Evolutionary conservation across 257 asterid genomes (phyloP), one percentile per base, ranked within the genome.

Genomic region (Craterostigma plantagineum): DNA sequence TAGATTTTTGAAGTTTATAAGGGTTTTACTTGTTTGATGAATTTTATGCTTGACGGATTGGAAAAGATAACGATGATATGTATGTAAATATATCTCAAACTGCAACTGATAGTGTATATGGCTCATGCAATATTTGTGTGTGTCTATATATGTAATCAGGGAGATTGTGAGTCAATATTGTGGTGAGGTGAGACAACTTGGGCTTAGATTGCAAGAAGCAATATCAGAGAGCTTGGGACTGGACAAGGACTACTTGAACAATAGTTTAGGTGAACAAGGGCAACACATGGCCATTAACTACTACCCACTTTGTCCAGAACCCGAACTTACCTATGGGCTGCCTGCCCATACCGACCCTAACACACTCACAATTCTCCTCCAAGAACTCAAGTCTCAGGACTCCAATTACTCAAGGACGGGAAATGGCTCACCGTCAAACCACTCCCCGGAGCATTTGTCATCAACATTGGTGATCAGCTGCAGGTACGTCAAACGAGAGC

Each of bases 171-270:
- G 84, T 58, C 48, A 54, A 23, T 87, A 82, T 52, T 66, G 92
- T 56, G 52, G 0, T 33, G 69, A 79, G 58, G 68, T 76, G 2
- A 60, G 98, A 10, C 35, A 65, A 38, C 78, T 87, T 0, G 93
- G 92, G 44, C 65, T 76, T 14, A 66, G 64, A 62, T 34, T 82
- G 46, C 58, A 71, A 56, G 93, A 82, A 62, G 67, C 64, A 0
- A 69, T 82, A 48, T 76, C 95, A 0, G 92, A 87, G 59, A 76
- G 95, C 55, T 55, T 87, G 51, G 92, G 92, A 23, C 69, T 87
- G 2, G 71, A 69, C 3, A 76, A 68, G 35, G 75, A 67, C 15
- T 48, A 54, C 48, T 68, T 87, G 15, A 73, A 71, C 40, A 52
- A 50, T 0, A 33, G 43, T 14, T 30, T 70, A 42, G 84, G 76